phyloP scores from a whole-genome alignment of 2,329 filamentous ascomycete species.

The Metarhizium robertsii region DNA sequence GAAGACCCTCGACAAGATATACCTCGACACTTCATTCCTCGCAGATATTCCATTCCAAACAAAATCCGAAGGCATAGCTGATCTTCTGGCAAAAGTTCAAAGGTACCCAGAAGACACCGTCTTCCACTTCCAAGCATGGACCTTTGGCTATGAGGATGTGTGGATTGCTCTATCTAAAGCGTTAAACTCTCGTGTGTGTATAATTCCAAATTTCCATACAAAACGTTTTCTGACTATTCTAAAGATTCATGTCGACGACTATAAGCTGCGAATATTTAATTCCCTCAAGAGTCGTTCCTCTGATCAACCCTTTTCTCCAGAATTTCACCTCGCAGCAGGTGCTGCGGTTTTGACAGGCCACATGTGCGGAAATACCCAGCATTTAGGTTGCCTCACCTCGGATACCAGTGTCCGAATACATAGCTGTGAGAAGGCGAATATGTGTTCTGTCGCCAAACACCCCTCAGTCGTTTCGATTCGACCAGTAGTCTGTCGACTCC shows the following conservation, averaged over 20 bases:
- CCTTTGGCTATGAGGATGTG: conserved; percentile 82
- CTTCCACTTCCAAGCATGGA: conserved; percentile 85
- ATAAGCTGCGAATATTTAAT: conserved; percentile 65
- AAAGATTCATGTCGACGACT: conserved; percentile 72
- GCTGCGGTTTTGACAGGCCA: conserved; percentile 64
- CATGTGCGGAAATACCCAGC: conserved; percentile 59
- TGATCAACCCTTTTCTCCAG: conserved; percentile 27
- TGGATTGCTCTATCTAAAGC: conserved; percentile 73
- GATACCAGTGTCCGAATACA: conserved; percentile 60
- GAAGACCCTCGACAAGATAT: conserved; percentile 68
- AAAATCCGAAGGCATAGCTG: conserved; percentile 65
- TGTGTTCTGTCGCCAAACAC: conserved; percentile 40
- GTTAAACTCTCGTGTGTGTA: conserved; percentile 50
- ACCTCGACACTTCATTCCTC: conserved; percentile 77
- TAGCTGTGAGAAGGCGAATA: conserved; percentile 70
- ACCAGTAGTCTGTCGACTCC: conserved; percentile 61
- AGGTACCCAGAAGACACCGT: conserved; percentile 63
- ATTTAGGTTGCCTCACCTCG: conserved; percentile 63
- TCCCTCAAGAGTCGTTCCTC: conserved; percentile 42
- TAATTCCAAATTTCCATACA: background rate
- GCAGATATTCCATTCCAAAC: conserved; percentile 39
- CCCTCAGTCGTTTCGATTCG: conserved; percentile 61
- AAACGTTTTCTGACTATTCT: conserved; percentile 5
- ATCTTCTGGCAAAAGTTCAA: conserved; percentile 60
- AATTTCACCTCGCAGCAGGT: conserved; percentile 42